Evolutionary conservation across 257 asterid genomes (phyloP).

Genomic region (Jacaranda mimosifolia): DNA sequence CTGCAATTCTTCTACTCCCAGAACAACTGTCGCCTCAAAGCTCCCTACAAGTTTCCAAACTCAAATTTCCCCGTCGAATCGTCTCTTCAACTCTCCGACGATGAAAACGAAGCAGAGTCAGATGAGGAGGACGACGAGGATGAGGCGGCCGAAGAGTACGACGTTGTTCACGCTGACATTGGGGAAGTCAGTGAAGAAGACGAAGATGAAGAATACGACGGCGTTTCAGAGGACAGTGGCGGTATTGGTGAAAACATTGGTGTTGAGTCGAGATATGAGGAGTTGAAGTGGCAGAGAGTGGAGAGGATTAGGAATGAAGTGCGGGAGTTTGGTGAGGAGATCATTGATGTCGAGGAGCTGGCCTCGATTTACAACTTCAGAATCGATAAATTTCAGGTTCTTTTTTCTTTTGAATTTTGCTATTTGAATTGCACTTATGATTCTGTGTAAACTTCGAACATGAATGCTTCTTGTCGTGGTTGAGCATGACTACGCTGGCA

Average conservation of each 20-base stretch:
- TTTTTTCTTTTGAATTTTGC: background rate
- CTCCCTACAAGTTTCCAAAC: slow-evolving; percentile 49
- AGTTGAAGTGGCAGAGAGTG: slow-evolving; percentile 90
- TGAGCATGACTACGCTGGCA: slow-evolving; percentile 4
- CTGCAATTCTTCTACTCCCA: slow-evolving; percentile 40
- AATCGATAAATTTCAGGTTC: slow-evolving; percentile 95
- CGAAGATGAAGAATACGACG: slow-evolving; percentile 56
- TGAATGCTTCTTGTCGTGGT: background rate
- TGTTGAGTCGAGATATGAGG: slow-evolving; percentile 62
- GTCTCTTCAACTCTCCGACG: slow-evolving; percentile 67
- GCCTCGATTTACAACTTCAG: slow-evolving; percentile 85
- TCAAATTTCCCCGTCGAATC: slow-evolving; percentile 59
- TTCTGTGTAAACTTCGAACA: slow-evolving; percentile 2
- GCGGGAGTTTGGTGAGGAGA: slow-evolving; percentile 85
- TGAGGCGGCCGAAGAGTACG: slow-evolving; percentile 79
- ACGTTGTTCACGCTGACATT: slow-evolving; percentile 50
- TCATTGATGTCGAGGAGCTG: slow-evolving; percentile 84
- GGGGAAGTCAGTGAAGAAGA: slow-evolving; percentile 53
- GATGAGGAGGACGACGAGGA: slow-evolving; percentile 64
- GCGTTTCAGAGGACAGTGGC: slow-evolving; percentile 35
- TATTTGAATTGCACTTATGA: background rate
- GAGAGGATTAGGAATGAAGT: slow-evolving; percentile 86
- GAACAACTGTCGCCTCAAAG: slow-evolving; percentile 23
- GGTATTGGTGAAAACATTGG: slow-evolving; percentile 27
- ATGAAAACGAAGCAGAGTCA: slow-evolving; percentile 55